Conservation (phyloP, 371 early-diverging fungal species). For the Capniomyces stellatus region DNA sequence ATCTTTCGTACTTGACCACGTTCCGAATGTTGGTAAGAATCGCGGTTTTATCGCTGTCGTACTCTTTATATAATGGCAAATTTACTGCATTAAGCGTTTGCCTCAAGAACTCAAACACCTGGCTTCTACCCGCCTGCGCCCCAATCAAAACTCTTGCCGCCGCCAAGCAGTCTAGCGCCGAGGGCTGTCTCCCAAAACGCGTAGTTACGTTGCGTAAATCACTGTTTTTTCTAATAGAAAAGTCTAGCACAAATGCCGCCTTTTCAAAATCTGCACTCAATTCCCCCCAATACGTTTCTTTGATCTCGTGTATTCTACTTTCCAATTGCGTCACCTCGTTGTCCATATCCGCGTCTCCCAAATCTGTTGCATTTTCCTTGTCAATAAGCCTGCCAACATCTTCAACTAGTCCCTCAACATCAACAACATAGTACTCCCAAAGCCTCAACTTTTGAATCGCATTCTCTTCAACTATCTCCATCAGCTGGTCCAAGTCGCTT, state of each 20-base stretch:
- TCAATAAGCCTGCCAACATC: slow-evolving; percentile 13
- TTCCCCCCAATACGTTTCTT: too few relatives aligned
- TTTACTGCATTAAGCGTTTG: slow-evolving; percentile 65
- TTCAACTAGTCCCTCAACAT: slow-evolving; percentile 29
- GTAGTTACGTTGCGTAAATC: not conserved
- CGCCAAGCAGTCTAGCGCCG: not conserved
- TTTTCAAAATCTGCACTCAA: not conserved
- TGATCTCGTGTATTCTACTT: not conserved
- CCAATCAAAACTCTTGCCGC: slow-evolving; percentile 1
- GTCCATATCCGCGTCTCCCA: not conserved
- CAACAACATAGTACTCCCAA: slow-evolving; percentile 77
- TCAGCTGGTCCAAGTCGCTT: slow-evolving; percentile 39
- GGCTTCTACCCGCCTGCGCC: slow-evolving; percentile 1
- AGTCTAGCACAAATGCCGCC: not conserved
- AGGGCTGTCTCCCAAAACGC: slow-evolving; percentile 1
- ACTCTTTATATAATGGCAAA: slow-evolving; percentile 55
- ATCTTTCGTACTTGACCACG: slow-evolving; percentile 66
- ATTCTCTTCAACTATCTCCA: slow-evolving; percentile 35
- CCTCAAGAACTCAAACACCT: slow-evolving; percentile 10
- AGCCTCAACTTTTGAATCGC: slow-evolving; percentile 48
- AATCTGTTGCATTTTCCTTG: not conserved
- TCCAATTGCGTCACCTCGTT: not conserved
- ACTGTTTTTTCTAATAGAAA: not conserved
- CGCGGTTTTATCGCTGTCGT: slow-evolving; percentile 53
- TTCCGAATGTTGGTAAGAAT: slow-evolving; percentile 57